Conservation (phyloP, 345 rosid species). For the Euphorbia lathyris region DNA sequence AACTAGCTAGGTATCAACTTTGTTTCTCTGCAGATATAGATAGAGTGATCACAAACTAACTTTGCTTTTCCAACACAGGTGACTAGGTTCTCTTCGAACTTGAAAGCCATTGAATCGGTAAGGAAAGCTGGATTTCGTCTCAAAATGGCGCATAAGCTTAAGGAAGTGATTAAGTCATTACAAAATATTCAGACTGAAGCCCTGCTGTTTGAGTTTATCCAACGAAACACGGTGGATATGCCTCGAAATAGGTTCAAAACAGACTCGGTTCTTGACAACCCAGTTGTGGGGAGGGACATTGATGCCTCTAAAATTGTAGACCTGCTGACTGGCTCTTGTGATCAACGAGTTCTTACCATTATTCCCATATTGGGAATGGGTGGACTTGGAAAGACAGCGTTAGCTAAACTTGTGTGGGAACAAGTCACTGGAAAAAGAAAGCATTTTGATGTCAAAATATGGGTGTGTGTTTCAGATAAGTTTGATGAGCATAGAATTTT, state of each 20-base stretch:
- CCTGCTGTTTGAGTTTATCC: background rate
- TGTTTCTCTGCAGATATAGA: too few species aligned
- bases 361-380: slow-evolving; percentile 23
- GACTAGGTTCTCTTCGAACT: background rate
- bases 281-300: background rate
- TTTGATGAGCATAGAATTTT: background rate
- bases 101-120: background rate
- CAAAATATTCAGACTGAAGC: background rate
- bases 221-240: background rate
- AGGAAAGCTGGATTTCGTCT: background rate
- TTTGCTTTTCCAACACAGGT: too few species aligned
- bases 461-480: background rate
- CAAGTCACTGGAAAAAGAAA: background rate
- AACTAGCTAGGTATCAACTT: too few species aligned
- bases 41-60: too few species aligned
- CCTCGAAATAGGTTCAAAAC: background rate
- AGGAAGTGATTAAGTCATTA: background rate
- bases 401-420: slow-evolving; percentile 13
- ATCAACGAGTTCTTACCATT: background rate
- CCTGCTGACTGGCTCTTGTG: slow-evolving; percentile 7
- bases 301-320: slow-evolving; percentile 3
- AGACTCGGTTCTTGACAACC: background rate
- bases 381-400: slow-evolving; percentile 26
- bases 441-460: background rate
- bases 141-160: background rate